Percentiles rank a stretch among this genome's conserved stretches.
phyloP scores from a whole-genome alignment of 352 stramenopile species.

The Globisporangium spinosum region DNA sequence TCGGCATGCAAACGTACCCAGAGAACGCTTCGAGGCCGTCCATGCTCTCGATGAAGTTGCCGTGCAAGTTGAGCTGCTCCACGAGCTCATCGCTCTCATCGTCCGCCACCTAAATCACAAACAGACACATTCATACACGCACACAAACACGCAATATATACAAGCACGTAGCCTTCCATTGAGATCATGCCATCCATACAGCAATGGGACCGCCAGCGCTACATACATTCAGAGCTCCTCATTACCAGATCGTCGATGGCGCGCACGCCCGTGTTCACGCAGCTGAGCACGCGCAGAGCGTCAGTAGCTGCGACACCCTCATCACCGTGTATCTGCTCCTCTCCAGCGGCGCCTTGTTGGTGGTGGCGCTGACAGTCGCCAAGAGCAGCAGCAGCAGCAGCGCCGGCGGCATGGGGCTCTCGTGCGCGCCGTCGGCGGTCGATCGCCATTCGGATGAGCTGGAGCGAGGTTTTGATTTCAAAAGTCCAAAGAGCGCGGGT shows the following conservation, averaged over 20 bases:
- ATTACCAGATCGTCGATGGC: slow-evolving; percentile 38
- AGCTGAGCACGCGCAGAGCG: slow-evolving; percentile 21
- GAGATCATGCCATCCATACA: neutral
- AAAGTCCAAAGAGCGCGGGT: neutral
- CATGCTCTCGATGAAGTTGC: slow-evolving; percentile 58
- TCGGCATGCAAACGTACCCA: slow-evolving; percentile 19
- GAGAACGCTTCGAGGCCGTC: slow-evolving; percentile 66
- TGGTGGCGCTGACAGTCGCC: neutral
- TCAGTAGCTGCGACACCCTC: neutral
- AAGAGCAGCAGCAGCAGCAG: neutral
- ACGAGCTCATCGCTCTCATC: slow-evolving; percentile 42
- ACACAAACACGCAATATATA: neutral
- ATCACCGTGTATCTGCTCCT: neutral
- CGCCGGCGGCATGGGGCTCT: neutral
- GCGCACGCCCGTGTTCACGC: slow-evolving; percentile 36
- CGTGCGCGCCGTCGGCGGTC: neutral
- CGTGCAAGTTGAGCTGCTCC: slow-evolving; percentile 77
- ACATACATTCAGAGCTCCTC: neutral
- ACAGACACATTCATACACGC: neutral
- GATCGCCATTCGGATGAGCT: slow-evolving; percentile 2
- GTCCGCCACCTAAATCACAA: slow-evolving; percentile 20
- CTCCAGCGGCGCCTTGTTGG: neutral
- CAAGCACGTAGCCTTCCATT: neutral
- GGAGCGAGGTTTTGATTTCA: neutral
- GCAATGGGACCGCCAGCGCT: neutral